Evolutionary conservation across 2,329 filamentous ascomycete species (phyloP).

Genomic region (Xylaria sp.): DNA sequence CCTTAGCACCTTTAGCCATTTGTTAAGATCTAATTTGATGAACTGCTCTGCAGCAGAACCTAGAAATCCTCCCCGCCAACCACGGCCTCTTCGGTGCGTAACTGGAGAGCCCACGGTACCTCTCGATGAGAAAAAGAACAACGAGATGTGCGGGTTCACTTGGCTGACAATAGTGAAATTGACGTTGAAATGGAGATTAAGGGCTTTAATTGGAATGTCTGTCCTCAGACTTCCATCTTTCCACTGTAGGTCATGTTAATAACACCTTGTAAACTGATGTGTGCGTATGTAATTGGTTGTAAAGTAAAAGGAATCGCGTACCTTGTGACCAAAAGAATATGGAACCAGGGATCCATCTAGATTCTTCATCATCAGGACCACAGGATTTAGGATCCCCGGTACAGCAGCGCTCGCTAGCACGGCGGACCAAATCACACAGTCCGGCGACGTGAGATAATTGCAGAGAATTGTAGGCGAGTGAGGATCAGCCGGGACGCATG

Average conservation of each 20-base stretch:
- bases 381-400: slow-evolving; percentile 93
- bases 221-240: slow-evolving; percentile 96
- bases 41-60: slow-evolving; percentile 94
- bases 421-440: slow-evolving; percentile 98
- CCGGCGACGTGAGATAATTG: slow-evolving; percentile 94
- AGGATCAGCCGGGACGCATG: slow-evolving; percentile 88
- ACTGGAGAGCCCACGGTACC: slow-evolving; percentile 93
- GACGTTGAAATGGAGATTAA: slow-evolving; percentile 98
- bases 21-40: slow-evolving; percentile 94
- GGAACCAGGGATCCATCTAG: slow-evolving; percentile 80
- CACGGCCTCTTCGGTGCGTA: slow-evolving; percentile 90
- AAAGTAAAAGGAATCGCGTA: slow-evolving; percentile 15
- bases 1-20: slow-evolving; percentile 95
- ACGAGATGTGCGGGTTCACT: slow-evolving; percentile 97
- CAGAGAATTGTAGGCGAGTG: slow-evolving; percentile 92
- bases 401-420: slow-evolving; percentile 95
- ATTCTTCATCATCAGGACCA: slow-evolving; percentile 92
- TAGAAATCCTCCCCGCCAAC: slow-evolving; percentile 95
- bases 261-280: not conserved
- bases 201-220: slow-evolving; percentile 91
- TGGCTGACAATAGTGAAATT: slow-evolving; percentile 92
- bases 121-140: slow-evolving; percentile 97
- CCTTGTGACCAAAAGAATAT: slow-evolving; percentile 95
- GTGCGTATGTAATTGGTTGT: too few relatives aligned
- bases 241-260: slow-evolving; percentile 64